These are phyloP conservation scores for Sanghuangporus baumii DNA, from an alignment of 1,284 basidiomycete genomes.

Conservation along the genomic window DNA sequence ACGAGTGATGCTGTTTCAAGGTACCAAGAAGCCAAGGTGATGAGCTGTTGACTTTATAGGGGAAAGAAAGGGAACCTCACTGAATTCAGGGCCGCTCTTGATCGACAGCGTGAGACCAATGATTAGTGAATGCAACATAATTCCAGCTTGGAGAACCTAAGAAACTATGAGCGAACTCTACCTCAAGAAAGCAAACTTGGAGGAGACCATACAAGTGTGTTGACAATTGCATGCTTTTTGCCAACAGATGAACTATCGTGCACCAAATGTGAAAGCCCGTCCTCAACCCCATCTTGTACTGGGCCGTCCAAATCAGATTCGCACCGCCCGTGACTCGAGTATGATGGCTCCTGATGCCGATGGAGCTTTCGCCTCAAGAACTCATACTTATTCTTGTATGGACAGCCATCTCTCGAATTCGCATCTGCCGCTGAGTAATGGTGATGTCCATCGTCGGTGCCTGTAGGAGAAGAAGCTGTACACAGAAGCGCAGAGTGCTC, in stretches of 20 bases:
- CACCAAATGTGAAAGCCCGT: conserved; percentile 53
- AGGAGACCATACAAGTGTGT: conserved; percentile 23
- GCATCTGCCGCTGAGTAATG: not conserved
- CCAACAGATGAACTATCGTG: not conserved
- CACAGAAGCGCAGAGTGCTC: conserved; percentile 5
- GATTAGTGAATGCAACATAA: conserved; percentile 79
- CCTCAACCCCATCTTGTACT: conserved; percentile 17
- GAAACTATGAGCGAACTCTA: not conserved
- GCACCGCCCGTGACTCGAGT: not conserved
- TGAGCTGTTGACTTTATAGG: conserved; percentile 1
- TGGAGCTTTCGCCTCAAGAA: not conserved
- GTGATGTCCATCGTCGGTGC: not conserved
- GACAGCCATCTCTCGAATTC: not conserved
- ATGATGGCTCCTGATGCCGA: not conserved
- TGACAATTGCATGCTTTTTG: conserved; percentile 49
- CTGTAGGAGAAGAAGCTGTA: not conserved
- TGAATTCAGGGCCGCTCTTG: conserved; percentile 61
- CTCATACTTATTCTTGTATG: not conserved
- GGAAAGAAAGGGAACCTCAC: conserved; percentile 35
- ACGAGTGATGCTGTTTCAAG: conserved; percentile 53
- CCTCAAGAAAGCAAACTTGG: not conserved
- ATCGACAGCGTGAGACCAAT: conserved; percentile 70
- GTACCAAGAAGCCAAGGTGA: not conserved
- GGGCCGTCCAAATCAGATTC: not conserved
- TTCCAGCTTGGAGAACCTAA: conserved; percentile 70